Evolutionary conservation across 306 rosid genomes (phyloP).

Genomic region (Begonia peltatifolia): DNA sequence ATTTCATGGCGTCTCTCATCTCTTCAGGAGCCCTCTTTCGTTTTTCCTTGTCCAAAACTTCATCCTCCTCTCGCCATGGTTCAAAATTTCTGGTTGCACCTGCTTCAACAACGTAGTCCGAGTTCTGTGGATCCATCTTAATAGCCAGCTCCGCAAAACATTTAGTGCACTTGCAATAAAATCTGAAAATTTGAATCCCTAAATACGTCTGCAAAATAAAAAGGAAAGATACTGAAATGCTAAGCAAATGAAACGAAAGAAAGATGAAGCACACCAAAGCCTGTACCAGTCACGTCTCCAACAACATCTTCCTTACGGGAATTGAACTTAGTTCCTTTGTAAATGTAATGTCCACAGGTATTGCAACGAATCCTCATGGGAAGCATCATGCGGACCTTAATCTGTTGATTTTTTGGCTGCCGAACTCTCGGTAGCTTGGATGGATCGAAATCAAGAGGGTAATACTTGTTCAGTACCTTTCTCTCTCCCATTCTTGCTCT

Average conservation of each 20-base stretch:
- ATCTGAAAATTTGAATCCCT: conserved; percentile 76
- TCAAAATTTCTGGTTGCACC: conserved; percentile 47
- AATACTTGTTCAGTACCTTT: conserved; percentile 81
- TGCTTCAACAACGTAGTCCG: conserved; percentile 75
- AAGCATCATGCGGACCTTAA: conserved; percentile 96
- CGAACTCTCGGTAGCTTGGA: conserved; percentile 56
- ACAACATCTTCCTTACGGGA: conserved; percentile 40
- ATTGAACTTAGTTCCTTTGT: conserved; percentile 47
- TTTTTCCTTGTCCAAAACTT: conserved; percentile 30
- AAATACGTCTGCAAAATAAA: conserved; percentile 54
- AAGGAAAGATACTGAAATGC: background rate
- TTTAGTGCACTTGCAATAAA: conserved; percentile 75
- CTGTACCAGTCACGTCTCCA: conserved; percentile 15
- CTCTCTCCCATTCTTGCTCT: conserved; percentile 66
- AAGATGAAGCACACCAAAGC: too few relatives aligned
- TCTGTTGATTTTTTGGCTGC: conserved; percentile 71
- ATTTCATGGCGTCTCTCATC: conserved; percentile 82
- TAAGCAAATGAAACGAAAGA: too few relatives aligned
- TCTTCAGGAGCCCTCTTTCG: conserved; percentile 71
- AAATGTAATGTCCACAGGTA: conserved; percentile 55
- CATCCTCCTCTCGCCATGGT: conserved; percentile 88
- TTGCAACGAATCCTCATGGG: conserved; percentile 97
- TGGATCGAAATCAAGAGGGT: conserved; percentile 91
- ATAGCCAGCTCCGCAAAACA: conserved; percentile 83
- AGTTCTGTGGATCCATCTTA: conserved; percentile 85